Evolutionary conservation across 352 stramenopile species (phyloP), one percentile per base, ranked within the genome.

Genomic region (Pythium insidiosum): DNA sequence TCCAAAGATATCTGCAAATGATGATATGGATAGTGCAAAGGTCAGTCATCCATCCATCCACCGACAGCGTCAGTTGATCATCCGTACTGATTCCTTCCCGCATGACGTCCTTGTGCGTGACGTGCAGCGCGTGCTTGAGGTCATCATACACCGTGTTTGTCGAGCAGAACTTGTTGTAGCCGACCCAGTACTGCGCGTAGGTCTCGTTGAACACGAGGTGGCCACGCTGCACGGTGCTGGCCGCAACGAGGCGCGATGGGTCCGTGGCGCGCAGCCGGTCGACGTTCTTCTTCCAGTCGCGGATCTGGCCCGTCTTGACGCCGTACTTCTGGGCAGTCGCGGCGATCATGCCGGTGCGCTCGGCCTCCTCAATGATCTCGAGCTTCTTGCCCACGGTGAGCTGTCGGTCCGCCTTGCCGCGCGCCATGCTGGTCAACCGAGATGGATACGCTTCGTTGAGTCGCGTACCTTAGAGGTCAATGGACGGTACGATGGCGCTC

Each of bases 371-470:
- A 58, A 91, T 86, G 58, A 91, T 91, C 66, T 91, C 76, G 43
- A 91, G 79, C 63, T 91, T 91, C 63, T 91, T 91, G 68, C 79
- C 79, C 34, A 91, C 79, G 25, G 79, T 91, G 46, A 91, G 64
- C 37, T 80, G 68, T 25, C 66, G 59, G 51, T 91, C 76, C 10
- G 79, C 79, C 47, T 91, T 91, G 50, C 79, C 79, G 43, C 79
- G 75, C 55, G 79, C 76, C 79, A 91, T 91, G n/a, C 5, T 53
- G 3, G 19, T n/a, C n/a, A n/a, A n/a, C n/a, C n/a, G n/a, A n/a
- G n/a, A n/a, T n/a, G n/a, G n/a, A n/a, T n/a, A n/a, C n/a, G n/a
- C n/a, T n/a, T n/a, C n/a, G n/a, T n/a, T n/a, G n/a, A n/a, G n/a
- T n/a, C n/a, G n/a, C n/a, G n/a, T n/a, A n/a, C n/a, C n/a, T n/a